phyloP scores from a whole-genome alignment of 2,329 filamentous ascomycete genomes.

The Epichloe festucae region DNA sequence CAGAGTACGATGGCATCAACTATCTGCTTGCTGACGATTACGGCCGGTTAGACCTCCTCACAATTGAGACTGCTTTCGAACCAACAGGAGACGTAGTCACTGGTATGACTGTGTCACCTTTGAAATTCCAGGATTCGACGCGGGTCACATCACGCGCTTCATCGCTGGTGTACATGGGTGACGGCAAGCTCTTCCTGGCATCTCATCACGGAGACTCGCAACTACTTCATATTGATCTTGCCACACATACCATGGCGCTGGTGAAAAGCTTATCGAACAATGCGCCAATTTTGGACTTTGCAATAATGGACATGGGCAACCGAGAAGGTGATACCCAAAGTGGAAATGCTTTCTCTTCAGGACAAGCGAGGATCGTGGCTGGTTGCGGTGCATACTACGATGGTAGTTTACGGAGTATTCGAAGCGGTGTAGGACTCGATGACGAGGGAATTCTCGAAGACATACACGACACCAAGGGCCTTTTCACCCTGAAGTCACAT shows the following conservation, averaged over 20 bases:
- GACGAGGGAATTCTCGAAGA: constrained; percentile 73
- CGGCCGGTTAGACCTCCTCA: constrained; percentile 72
- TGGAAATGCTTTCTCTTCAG: constrained; percentile 85
- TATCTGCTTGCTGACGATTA: constrained; percentile 92
- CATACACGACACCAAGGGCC: constrained; percentile 56
- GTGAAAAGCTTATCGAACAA: constrained; percentile 65
- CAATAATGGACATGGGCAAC: constrained; percentile 91
- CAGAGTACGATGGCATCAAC: constrained; percentile 63
- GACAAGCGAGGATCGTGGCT: constrained; percentile 84
- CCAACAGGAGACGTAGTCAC: constrained; percentile 54
- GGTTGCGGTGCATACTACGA: constrained; percentile 85
- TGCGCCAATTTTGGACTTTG: constrained; percentile 84
- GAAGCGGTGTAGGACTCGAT: constrained; percentile 87
- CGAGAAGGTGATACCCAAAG: constrained; percentile 60
- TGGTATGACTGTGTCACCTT: constrained; percentile 52
- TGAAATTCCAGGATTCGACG: constrained; percentile 16
- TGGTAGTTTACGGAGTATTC: constrained; percentile 76
- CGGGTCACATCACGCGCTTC: constrained; percentile 58
- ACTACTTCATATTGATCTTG: constrained; percentile 47
- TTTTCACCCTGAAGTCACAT: constrained; percentile 54
- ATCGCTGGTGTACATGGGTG: constrained; percentile 63
- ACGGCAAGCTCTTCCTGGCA: constrained; percentile 67
- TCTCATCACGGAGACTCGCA: constrained; percentile 92
- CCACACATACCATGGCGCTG: constrained; percentile 39
- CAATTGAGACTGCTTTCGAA: constrained; percentile 56